Evolutionary conservation across 2,329 filamentous ascomycete genomes (phyloP).

Genomic region (Cercospora zeina): DNA sequence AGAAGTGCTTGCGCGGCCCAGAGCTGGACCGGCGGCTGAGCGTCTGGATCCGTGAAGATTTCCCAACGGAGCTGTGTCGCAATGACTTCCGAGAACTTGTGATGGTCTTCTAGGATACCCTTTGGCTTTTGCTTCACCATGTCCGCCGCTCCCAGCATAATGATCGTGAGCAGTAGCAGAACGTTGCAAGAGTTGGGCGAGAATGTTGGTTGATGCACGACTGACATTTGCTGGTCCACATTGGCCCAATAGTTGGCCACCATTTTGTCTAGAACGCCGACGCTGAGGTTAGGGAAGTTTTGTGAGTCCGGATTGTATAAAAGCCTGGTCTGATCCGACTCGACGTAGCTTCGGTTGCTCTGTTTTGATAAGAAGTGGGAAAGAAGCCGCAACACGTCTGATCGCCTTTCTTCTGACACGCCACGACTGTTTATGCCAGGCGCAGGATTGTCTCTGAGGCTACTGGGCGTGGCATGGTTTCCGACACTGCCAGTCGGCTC

Average conservation of each 20-base stretch:
- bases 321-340: conserved; percentile 15
- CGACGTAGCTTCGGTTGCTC: conserved; percentile 10
- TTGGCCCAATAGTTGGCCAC: conserved; percentile 89
- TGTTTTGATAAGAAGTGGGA: conserved; percentile 21
- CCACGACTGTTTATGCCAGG: background rate
- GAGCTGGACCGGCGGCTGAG: conserved; percentile 82
- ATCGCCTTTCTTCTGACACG: conserved; percentile 18
- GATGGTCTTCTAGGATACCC: conserved; percentile 69
- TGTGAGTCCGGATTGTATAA: conserved; percentile 20
- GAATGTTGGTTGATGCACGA: conserved; percentile 89
- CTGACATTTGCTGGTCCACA: conserved; percentile 87
- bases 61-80: conserved; percentile 90
- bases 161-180: conserved; percentile 78
- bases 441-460: background rate
- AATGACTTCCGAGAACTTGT: conserved; percentile 80
- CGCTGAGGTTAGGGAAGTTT: conserved; percentile 61
- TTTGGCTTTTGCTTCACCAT: conserved; percentile 76
- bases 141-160: conserved; percentile 84
- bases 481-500: conserved; percentile 13
- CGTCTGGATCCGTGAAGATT: conserved; percentile 84
- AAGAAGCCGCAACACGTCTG: conserved; percentile 15
- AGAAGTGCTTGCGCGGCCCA: conserved; percentile 91
- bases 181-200: conserved; percentile 78
- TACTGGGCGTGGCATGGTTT: conserved; percentile 14
- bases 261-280: conserved; percentile 90